Conservation (phyloP, 352 stramenopile genomes). For the Poterioochromonas sp. region DNA sequence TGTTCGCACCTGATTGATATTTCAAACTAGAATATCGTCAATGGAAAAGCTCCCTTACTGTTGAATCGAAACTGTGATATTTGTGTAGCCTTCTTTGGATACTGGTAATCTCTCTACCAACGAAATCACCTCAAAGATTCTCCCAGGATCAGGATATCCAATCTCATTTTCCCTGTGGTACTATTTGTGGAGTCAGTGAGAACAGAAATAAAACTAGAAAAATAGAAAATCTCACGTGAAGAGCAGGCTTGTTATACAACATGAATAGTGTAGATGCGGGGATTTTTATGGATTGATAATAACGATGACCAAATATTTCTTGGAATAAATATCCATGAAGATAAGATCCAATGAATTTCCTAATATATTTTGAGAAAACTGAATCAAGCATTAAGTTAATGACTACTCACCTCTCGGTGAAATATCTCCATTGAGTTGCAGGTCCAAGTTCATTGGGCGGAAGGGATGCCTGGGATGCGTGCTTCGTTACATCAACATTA, state of each 20-base stretch:
- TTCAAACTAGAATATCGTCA: too few species aligned
- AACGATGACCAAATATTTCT: background rate
- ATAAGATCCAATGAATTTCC: slow-evolving; percentile 15
- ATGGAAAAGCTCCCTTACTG: too few species aligned
- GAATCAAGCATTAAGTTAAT: slow-evolving; percentile 17
- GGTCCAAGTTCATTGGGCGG: slow-evolving; percentile 7
- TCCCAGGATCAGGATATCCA: too few species aligned
- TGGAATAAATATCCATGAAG: background rate
- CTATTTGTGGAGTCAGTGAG: too few species aligned
- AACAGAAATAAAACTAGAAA: too few species aligned
- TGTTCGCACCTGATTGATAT: background rate
- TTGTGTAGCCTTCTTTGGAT: background rate
- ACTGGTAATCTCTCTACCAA: background rate
- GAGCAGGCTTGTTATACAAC: too few species aligned
- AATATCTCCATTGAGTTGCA: slow-evolving; percentile 14
- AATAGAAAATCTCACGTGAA: too few species aligned
- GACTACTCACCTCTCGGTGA: slow-evolving; percentile 8
- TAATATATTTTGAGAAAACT: slow-evolving; percentile 19
- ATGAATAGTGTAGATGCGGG: background rate
- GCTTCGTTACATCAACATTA: slow-evolving; percentile 14
- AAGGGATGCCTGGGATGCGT: slow-evolving; percentile 7
- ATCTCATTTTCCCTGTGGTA: too few species aligned
- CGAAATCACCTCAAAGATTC: background rate
- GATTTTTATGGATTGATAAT: background rate
- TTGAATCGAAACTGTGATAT: background rate